Base-by-base conservation (phyloP, 768 basidiomycete genomes). In the Candolleomyces aberdarensis region DNA sequence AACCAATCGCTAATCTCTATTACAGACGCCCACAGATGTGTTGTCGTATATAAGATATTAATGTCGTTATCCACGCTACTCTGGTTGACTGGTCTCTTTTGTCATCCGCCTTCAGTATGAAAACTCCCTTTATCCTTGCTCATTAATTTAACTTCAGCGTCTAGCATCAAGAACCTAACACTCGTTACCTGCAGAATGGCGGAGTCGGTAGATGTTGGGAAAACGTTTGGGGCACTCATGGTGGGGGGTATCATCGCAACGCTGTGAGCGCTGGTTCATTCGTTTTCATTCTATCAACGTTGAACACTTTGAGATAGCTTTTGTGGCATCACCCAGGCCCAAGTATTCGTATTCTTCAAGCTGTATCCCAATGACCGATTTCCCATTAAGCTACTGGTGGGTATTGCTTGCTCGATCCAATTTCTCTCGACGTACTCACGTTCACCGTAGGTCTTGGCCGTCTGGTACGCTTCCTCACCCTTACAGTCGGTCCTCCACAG, bases 211-310 rank as follows among this genome's bases (percentile, higher is more conserved):
- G 71, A 74, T 55, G 67, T 79, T 36, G 62, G 74, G 22, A 68
- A 59, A 50, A 75, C 75, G 14, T 76, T 72, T 58, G 78, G 78
- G 29, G 74, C 78, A 3, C 65, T 80, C 0, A 65, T 80, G 20
- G 26, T 78, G 17, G 78, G 78, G 2, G 76, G 74, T 1, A 66
- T 78, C 10, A 66, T 74, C 43, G 74, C 76, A 5, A 70, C 75
- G 15, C 46, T 74, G 78, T 78, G 56, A 17, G 75, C 20, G 8
- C 13, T n/a, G 20, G 15, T 10, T 43, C 14, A 6, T 20, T 8
- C 22, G 17, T 31, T 31, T 20, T 8, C 32, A 8, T 1, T 29
- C 10, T 32, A 6, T 39, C n/a, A 13, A 36, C 1, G 5, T 11
- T 36, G 36, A 36, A 36, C 36, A 11, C 11, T 11, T 36, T 6